Base-by-base conservation (phyloP, 805 yeast genomes). In the Soucietia sequanensis region DNA sequence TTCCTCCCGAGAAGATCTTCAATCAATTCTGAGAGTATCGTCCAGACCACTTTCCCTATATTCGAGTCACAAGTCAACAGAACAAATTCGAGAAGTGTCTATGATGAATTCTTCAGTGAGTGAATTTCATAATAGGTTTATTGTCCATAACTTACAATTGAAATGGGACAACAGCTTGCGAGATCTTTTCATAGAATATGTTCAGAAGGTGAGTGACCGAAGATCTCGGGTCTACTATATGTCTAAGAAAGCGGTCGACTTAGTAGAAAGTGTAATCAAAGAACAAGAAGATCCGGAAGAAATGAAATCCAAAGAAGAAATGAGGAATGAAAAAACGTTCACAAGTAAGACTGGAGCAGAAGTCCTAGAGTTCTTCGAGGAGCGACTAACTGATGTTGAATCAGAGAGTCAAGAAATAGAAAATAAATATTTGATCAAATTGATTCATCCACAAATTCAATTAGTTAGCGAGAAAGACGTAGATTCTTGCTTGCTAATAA, bases 371-470 rank as follows among this genome's bases (percentile, higher is more conserved):
- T 55, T 62, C 3, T 81, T 83, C 50, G 77, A 79, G 24, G 65
- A 70, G 3, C 79, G 76, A 21, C 55, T 87, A 23, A 59, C 74
- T 39, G 47, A 52, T 5, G 54, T 72, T 2, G 43, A 58, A 5
- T 56, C 61, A 1, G 62, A 58, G 2, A 54, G 61, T 27, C 67
- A 70, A 24, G 74, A 75, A 54, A 48, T 62, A 37, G 68, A 57
- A 47, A 77, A 80, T 34, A 76, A 84, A 27, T 84, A 79, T 52
- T 64, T 80, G 42, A 69, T 90, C 20, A 80, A 80, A 39, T 66
- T 91, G 27, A 65, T 83, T 5, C 76, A 87, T 18, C 96, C 97
- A 0, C 96, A 91, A 56, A 76, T 89, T 30, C 97, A 90, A 53
- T 48, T 78, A 16, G 61, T 67, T 8, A 68, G 78, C 14, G 70